Base-by-base conservation (phyloP, 1,284 basidiomycete species). In the Mrakiaceae sp. region DNA sequence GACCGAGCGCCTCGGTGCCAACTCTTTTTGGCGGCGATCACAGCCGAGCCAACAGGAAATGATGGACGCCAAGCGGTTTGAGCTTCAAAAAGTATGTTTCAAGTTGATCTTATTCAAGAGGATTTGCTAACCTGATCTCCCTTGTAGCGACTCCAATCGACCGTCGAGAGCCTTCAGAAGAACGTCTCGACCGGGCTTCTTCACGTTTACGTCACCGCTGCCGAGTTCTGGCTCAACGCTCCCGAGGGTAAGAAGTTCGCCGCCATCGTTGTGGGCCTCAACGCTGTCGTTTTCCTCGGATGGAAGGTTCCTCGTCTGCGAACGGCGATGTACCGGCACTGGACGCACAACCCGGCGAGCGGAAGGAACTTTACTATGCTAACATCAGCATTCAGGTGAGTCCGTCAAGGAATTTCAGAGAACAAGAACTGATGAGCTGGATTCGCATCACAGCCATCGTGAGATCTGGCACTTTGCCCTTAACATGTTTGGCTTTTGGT, bases 401-500 rank as follows among this genome's bases (percentile, higher is more conserved):
- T 56, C 44, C 16, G 5, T 47, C 57, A 46, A n/a, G 12, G 9
- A 10, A 10, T 49, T 49, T 49, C n/a, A 44, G 56, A 7, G 27
- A 43, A n/a, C 40, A n/a, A 16, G 42, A 27, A 9, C 44, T 48
- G 46, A 48, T 10, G 60, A 42, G 40, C 11, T 27, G 6, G 8
- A 12, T 46, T 16, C 39, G 43, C 58, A 3, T n/a, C 5, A 14
- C 49, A 63, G 62, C 44, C 62, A 64, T 47, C 54, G 27, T 43
- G 62, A 58, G 62, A 11, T 58, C n/a, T 53, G 62, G 55, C 62
- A 64, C 62, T 64, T 58, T 48, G 62, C 59, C 4, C 57, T 62
- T 48, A 65, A 65, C 54, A 65, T 65, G 64, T 60, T 57, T 12
- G 64, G 59, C 7, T 40, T 65, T 0, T 65, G 64, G 64, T 61